These are phyloP conservation scores for Cardamine chenopodiifolia DNA, from an alignment of 345 rosid species.

Conservation along the genomic window DNA sequence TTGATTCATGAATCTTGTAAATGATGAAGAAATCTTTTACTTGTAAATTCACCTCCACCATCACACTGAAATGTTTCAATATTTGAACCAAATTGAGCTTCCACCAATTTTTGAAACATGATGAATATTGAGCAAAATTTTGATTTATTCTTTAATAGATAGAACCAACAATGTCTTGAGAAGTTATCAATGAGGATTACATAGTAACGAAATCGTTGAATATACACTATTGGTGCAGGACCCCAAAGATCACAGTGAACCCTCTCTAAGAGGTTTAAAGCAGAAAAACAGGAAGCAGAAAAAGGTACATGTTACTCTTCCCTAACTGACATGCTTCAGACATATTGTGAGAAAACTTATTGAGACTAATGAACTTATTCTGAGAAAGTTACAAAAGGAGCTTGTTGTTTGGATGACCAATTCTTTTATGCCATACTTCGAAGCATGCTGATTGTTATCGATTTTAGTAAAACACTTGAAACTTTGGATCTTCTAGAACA, in stretches of 20 bases:
- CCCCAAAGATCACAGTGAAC: not conserved
- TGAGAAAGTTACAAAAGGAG: too few relatives aligned
- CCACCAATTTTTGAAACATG: not conserved
- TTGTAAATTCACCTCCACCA: not conserved
- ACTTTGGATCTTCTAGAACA: too few relatives aligned
- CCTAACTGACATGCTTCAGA: not conserved
- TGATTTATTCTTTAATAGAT: not conserved
- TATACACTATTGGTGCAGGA: not conserved
- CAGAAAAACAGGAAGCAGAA: not conserved
- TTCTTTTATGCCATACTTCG: too few relatives aligned
- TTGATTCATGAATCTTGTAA: not conserved
- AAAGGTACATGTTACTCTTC: not conserved
- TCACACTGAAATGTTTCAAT: not conserved
- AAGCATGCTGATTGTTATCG: too few relatives aligned
- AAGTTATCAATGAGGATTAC: not conserved
- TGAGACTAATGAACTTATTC: too few relatives aligned
- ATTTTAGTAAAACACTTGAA: too few relatives aligned
- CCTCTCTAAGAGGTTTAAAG: not conserved
- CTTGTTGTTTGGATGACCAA: too few relatives aligned
- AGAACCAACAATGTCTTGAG: not conserved
- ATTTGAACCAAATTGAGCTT: not conserved
- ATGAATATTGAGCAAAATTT: not conserved
- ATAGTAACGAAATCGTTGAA: not conserved
- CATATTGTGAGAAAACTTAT: not conserved
- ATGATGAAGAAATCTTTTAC: not conserved